Percentiles rank a stretch among this genome's conserved stretches.
These are phyloP conservation scores for Rubroboletus pulcherrimus DNA, from an alignment of 768 basidiomycete species.

Conservation along the genomic window DNA sequence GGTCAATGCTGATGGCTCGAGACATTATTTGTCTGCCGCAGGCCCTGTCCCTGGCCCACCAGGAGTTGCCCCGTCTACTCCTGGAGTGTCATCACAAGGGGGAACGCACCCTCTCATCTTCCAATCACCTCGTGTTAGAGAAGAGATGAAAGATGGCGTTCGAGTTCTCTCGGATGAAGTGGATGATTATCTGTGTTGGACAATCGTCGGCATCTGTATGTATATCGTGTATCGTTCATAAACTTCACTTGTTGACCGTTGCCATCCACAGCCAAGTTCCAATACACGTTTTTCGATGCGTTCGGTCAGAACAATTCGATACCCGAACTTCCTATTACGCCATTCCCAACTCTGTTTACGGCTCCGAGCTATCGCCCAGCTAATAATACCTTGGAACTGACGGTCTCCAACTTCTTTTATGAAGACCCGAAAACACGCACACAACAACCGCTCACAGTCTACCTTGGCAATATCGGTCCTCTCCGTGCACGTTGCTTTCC, in stretches of 20 bases:
- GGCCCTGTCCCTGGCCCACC: constrained; percentile 79
- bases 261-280: constrained; percentile 69
- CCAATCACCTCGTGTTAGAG: constrained; percentile 73
- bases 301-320: constrained; percentile 75
- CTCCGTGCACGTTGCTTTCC: constrained; percentile 76
- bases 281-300: constrained; percentile 92
- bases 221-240: constrained; percentile 15
- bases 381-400: constrained; percentile 75
- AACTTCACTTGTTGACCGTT: constrained; percentile 19
- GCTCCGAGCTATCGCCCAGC: constrained; percentile 69
- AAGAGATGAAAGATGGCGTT: constrained; percentile 76
- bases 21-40: constrained; percentile 87
- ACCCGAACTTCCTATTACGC: constrained; percentile 79
- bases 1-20: constrained; percentile 74
- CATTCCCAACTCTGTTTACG: constrained; percentile 84
- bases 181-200: constrained; percentile 95
- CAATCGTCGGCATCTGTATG: constrained; percentile 92
- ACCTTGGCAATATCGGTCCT: constrained; percentile 87
- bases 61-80: constrained; percentile 65
- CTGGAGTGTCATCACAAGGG: constrained; percentile 70
- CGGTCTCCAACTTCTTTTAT: constrained; percentile 86
- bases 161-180: constrained; percentile 81
- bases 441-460: constrained; percentile 78
- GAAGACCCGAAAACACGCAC: constrained; percentile 61
- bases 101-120: constrained; percentile 81